Conservation (phyloP, 140 eudicot genomes). For the Senecio squalidus region DNA sequence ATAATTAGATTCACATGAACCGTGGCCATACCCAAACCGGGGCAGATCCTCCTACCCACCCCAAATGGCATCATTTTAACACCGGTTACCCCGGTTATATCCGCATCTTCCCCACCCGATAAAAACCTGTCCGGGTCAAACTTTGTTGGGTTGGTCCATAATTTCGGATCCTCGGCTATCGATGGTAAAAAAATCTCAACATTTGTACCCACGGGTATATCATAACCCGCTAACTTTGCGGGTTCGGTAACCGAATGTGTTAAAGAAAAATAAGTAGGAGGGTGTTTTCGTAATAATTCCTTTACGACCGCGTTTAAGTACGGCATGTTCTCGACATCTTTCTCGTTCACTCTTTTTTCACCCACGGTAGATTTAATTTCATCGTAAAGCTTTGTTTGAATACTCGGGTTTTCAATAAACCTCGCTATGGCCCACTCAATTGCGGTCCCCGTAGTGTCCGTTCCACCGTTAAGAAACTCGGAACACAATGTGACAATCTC, state of each 20-base stretch:
- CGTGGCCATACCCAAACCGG: slow-evolving; percentile 79
- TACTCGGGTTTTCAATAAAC: slow-evolving; percentile 69
- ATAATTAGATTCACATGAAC: slow-evolving; percentile 72
- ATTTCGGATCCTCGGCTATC: slow-evolving; percentile 65
- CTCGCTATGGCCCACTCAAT: slow-evolving; percentile 91
- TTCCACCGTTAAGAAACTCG: slow-evolving; percentile 89
- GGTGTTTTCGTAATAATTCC: slow-evolving; percentile 84
- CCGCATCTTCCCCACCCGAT: slow-evolving; percentile 72
- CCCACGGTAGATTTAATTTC: slow-evolving; percentile 63
- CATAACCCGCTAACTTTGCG: slow-evolving; percentile 73
- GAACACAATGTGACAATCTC: slow-evolving; percentile 84
- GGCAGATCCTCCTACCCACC: slow-evolving; percentile 88
- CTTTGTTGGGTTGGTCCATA: slow-evolving; percentile 61
- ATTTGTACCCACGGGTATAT: slow-evolving; percentile 53
- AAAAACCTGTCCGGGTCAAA: slow-evolving; percentile 87
- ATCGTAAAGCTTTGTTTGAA: slow-evolving; percentile 50
- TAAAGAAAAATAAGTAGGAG: slow-evolving; percentile 75
- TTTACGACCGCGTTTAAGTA: slow-evolving; percentile 74
- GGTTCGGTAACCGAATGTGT: slow-evolving; percentile 81
- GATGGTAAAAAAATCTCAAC: slow-evolving; percentile 71
- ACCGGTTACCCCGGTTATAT: slow-evolving; percentile 72
- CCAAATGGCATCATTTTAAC: slow-evolving; percentile 93
- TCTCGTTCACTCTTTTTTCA: slow-evolving; percentile 47
- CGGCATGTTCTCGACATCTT: slow-evolving; percentile 67
- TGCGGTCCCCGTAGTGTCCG: slow-evolving; percentile 93